These are phyloP conservation scores for Epichloe sp. DNA, from an alignment of 2,329 filamentous ascomycete genomes.

Conservation along the genomic window DNA sequence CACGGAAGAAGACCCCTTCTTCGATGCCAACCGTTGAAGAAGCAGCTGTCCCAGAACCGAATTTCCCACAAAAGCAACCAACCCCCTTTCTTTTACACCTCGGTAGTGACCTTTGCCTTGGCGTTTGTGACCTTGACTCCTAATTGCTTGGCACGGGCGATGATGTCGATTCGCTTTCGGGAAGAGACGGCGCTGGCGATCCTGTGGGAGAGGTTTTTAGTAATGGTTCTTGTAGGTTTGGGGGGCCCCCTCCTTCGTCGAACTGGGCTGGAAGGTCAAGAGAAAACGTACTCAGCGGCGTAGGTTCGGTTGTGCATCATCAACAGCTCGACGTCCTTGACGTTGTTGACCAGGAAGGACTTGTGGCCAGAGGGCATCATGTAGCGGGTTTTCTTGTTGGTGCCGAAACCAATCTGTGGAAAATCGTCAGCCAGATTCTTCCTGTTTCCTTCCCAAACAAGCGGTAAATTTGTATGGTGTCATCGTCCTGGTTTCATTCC, in stretches of 20 bases:
- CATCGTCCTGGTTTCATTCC: background rate
- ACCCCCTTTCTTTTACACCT: slow-evolving; percentile 45
- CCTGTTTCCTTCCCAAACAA: background rate
- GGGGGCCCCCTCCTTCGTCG: too few relatives aligned
- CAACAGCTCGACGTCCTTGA: slow-evolving; percentile 88
- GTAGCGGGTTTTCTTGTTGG: slow-evolving; percentile 99
- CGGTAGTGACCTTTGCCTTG: slow-evolving; percentile 97
- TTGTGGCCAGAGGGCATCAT: slow-evolving; percentile 99
- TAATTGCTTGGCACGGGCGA: slow-evolving; percentile 92
- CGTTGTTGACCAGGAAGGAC: slow-evolving; percentile 98
- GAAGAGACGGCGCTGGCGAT: slow-evolving; percentile 97
- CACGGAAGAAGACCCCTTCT: slow-evolving; percentile 3
- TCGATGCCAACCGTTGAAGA: slow-evolving; percentile 7
- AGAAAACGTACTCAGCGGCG: slow-evolving; percentile 78
- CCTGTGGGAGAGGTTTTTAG: slow-evolving; percentile 34
- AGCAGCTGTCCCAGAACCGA: slow-evolving; percentile 1
- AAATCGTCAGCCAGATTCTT: slow-evolving; percentile 3
- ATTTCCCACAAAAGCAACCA: slow-evolving; percentile 1
- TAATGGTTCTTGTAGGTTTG: too few relatives aligned
- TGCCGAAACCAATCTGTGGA: slow-evolving; percentile 85
- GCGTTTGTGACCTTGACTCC: slow-evolving; percentile 99
- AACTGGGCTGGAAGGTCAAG: too few relatives aligned
- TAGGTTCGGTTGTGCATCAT: slow-evolving; percentile 99
- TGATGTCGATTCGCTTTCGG: slow-evolving; percentile 96
- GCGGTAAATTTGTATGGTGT: background rate